Conservation (phyloP, 108 stramenopile species). For the Conticribra guillardii region DNA sequence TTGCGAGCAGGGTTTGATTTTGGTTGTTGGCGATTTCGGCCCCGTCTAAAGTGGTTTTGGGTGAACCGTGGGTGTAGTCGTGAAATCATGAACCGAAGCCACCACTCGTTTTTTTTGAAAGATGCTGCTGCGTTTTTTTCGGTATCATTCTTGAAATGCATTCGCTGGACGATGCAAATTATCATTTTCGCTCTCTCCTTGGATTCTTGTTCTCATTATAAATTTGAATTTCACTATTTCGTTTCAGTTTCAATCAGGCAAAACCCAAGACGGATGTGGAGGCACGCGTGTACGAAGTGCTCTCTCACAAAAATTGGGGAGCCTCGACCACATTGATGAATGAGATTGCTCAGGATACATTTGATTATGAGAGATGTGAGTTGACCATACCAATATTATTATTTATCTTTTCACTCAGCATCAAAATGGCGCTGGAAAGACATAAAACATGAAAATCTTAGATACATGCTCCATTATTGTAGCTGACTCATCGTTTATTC, state of each 20-base stretch:
- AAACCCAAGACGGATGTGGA: constrained; percentile 95
- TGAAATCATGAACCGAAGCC: no score
- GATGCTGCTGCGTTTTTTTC: no score
- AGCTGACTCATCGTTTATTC: background rate
- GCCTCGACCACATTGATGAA: constrained; percentile 94
- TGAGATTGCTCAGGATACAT: constrained; percentile 94
- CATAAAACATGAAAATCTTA: no score
- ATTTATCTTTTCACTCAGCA: no score
- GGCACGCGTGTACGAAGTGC: constrained; percentile 93
- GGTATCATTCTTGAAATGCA: no score
- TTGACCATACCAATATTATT: constrained; percentile 5
- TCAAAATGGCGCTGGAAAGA: no score
- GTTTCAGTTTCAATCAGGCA: constrained; percentile 84
- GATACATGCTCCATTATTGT: background rate
- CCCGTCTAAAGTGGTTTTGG: no score
- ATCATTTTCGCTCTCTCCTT: background rate
- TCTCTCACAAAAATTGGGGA: constrained; percentile 99
- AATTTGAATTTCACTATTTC: background rate
- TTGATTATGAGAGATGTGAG: constrained; percentile 86
- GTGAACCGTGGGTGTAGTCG: no score
- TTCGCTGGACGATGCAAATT: no score
- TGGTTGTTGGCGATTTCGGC: no score
- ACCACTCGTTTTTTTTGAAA: no score
- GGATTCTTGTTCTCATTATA: background rate
- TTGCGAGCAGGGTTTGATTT: no score